Base-by-base conservation (phyloP, 2,329 filamentous ascomycete genomes). In the Phoma sp. region DNA sequence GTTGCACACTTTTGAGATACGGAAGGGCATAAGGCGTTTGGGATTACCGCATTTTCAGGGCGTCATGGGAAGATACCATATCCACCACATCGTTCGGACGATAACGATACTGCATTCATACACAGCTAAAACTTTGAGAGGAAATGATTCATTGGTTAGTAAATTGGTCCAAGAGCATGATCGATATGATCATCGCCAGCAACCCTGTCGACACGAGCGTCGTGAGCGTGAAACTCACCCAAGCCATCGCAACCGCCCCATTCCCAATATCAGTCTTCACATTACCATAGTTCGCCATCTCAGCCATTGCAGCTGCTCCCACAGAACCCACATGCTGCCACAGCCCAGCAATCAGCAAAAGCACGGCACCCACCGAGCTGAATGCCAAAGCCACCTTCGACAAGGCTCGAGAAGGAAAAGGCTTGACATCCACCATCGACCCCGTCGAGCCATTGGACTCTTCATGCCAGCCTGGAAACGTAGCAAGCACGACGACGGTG, bases 291-390 rank as follows among this genome's bases (percentile, higher is more conserved):
- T 89, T 92, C 62, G 97, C 85, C 69, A 96, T 92, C 80, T 96
- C 91, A 0, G 92, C 92, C 61, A 98, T 93, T 62, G 96, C 90
- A 54, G 92, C 92, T n/a, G 93, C 95, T 25, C 93, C 93, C 0
- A 99, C 93, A 0, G 93, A 96, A 0, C 95, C 95, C 4, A 95
- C 98, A 71, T 99, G 95, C 82, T 95, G 91, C 91, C 91, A 95
- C 46, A 95, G 77, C 4, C 87, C 85, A 2, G 81, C 83, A 37
- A 88, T 84, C 36, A 88, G 81, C 21, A 88, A 81, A 68, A 88
- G 87, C 53, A 88, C 83, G 11, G 83, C 83, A 6, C 84, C 74
- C 64, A 87, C 81, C 73, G 87, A 98, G 78, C 97, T 96, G 67
- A 97, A 90, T 50, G 93, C 92, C 36, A 99, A 83, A 6, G 93